A percentile compares a stretch with the other conserved stretches of the same genome.
These are phyloP conservation scores for Penicillium nucicola DNA, from an alignment of 495 filamentous ascomycete species.

Conservation along the genomic window DNA sequence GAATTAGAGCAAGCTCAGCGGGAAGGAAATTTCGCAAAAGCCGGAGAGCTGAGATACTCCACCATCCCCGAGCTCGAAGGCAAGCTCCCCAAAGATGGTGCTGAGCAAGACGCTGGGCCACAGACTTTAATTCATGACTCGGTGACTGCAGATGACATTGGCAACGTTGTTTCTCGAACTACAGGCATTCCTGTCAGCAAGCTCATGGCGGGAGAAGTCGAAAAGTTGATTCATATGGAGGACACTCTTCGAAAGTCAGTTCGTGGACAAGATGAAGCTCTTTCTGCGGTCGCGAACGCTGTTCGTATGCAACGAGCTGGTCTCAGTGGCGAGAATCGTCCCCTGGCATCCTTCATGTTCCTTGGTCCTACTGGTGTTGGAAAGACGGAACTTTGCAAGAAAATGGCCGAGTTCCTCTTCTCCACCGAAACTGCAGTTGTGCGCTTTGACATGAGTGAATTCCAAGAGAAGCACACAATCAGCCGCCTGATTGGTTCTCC, in stretches of 20 bases:
- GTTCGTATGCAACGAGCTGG: constrained; percentile 93
- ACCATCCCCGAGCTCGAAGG: constrained; percentile 76
- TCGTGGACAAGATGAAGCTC: constrained; percentile 89
- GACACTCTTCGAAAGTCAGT: constrained; percentile 81
- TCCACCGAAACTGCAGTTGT: constrained; percentile 86
- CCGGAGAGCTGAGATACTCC: constrained; percentile 83
- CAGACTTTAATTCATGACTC: constrained; percentile 82
- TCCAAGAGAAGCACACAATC: constrained; percentile 95
- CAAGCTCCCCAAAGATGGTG: constrained; percentile 74
- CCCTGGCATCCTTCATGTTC: constrained; percentile 95
- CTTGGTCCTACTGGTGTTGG: constrained; percentile 94
- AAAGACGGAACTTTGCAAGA: constrained; percentile 97
- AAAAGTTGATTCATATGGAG: constrained; percentile 93
- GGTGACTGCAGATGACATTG: constrained; percentile 92
- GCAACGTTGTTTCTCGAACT: constrained; percentile 79
- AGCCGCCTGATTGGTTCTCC: constrained; percentile 89
- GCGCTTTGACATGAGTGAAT: constrained; percentile 96
- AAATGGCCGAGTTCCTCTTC: constrained; percentile 89
- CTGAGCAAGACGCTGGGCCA: constrained; percentile 35
- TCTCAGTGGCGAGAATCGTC: constrained; percentile 84
- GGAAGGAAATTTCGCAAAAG: constrained; percentile 85
- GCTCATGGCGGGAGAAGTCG: constrained; percentile 85
- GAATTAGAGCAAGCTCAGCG: constrained; percentile 87
- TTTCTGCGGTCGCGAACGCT: constrained; percentile 86
- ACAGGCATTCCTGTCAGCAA: constrained; percentile 93